Evolutionary conservation across 192 early-diverging fungal genomes (phyloP).

Genomic region (Linderina pennispora): DNA sequence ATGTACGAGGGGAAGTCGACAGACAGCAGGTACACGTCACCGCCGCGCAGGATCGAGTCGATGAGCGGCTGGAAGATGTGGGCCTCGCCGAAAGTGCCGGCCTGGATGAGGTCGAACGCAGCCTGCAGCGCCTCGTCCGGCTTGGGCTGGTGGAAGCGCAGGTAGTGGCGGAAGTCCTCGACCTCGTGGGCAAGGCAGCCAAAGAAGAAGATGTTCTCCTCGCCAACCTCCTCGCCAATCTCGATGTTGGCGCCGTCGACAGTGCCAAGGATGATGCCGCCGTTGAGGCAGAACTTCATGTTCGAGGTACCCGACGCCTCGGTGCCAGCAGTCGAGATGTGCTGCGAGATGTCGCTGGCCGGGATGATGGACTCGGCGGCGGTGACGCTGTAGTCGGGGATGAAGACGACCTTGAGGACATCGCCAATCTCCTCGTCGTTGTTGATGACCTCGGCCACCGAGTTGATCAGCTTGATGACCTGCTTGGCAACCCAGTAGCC

Average conservation of each 20-base stretch:
- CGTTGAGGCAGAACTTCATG: slow-evolving; percentile 99
- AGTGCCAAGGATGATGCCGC: slow-evolving; percentile 95
- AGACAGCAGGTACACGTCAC: slow-evolving; percentile 4
- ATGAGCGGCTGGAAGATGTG: slow-evolving; percentile 72
- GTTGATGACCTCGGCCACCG: slow-evolving; percentile 84
- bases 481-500: slow-evolving; percentile 99
- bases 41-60: slow-evolving; percentile 43
- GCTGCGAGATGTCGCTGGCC: slow-evolving; percentile 98
- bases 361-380: slow-evolving; percentile 94
- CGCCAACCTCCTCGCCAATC: slow-evolving; percentile 93
- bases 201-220: slow-evolving; percentile 98
- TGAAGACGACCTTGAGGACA: slow-evolving; percentile 91
- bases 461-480: slow-evolving; percentile 98
- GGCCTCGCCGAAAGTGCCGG: slow-evolving; percentile 76
- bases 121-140: slow-evolving; percentile 75
- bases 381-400: slow-evolving; percentile 98
- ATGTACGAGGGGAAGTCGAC: slow-evolving; percentile 81
- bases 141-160: slow-evolving; percentile 72
- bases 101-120: slow-evolving; percentile 77
- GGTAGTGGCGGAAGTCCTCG: slow-evolving; percentile 88
- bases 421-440: slow-evolving; percentile 73
- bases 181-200: slow-evolving; percentile 87
- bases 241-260: slow-evolving; percentile 99
- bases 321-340: slow-evolving; percentile 98
- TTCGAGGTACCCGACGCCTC: slow-evolving; percentile 99